Evolutionary conservation across 2,329 filamentous ascomycete genomes (phyloP), one percentile per base, ranked within the genome.

Genomic region (Cladosporium sp.): DNA sequence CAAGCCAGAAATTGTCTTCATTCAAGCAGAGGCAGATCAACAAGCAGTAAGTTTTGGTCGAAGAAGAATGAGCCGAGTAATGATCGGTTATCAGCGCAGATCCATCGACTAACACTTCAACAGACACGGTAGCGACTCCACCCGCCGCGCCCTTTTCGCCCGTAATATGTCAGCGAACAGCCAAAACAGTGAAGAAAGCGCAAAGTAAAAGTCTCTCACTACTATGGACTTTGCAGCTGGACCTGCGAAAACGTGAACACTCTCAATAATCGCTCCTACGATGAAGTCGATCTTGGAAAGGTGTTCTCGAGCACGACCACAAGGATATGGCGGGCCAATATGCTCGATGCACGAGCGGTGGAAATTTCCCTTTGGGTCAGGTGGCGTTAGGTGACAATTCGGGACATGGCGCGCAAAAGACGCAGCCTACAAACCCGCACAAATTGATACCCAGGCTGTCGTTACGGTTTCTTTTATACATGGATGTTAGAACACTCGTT

Each of bases 1-100:
- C 89, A 74, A 89, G 87, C 17, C 87, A 89, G 73, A 94, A 94
- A 81, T 83, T 94, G 67, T 88, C 82, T 62, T 87, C 88, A 39
- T 84, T 92, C 74, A 88, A 89, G 75, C 89, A 84, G 76, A 91
- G 91, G 78, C 87, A 90, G 68, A 86, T 86, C 61, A 82, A 82
- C 76, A 93, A 91, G 87, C 61, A 66, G 66, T 70, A 61, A 59
- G 67, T 61, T 5, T n/a, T 4, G 12, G 13, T n/a, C 8, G 28
- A 32, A 4, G 8, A 32, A 32, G 3, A 5, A 4, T 32, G 4
- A 9, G 3, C 12, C 28, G 28, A 32, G 2, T 4, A 10, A 32
- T 9, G 28, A 32, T 32, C 28, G 28, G 12, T 32, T 32, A 32
- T n/a, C 28, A 5, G 2, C 12, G 40, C 20, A 19, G 25, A n/a